Evolutionary conservation across 352 stramenopile species (phyloP).

Genomic region (Phytopythium oedochilum): DNA sequence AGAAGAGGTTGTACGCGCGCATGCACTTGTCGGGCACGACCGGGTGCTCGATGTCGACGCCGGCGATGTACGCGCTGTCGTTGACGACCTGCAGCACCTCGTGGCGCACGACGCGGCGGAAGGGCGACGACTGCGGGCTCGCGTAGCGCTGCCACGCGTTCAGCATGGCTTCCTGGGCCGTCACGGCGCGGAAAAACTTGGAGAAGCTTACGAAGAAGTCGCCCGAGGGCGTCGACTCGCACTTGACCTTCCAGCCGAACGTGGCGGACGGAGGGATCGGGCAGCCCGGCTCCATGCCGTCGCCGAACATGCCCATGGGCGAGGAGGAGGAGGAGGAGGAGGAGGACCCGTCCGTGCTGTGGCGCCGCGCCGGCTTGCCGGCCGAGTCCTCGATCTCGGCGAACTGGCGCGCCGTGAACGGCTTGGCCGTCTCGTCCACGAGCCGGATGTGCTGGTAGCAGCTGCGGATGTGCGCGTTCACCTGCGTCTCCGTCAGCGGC

Average conservation of each 20-base stretch:
- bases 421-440: slow-evolving; percentile 41
- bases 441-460: slow-evolving; percentile 55
- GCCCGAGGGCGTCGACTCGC: slow-evolving; percentile 27
- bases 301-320: slow-evolving; percentile 2
- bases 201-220: slow-evolving; percentile 49
- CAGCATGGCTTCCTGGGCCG: slow-evolving; percentile 36
- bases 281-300: slow-evolving; percentile 7
- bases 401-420: slow-evolving; percentile 26
- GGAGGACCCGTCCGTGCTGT: slow-evolving; percentile 3
- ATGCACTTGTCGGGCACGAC: slow-evolving; percentile 44
- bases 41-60: slow-evolving; percentile 39
- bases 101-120: slow-evolving; percentile 31
- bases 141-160: slow-evolving; percentile 27
- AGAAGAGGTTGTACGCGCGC: slow-evolving; percentile 38
- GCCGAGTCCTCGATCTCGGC: slow-evolving; percentile 12
- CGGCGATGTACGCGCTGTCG: slow-evolving; percentile 43
- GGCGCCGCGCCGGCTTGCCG: slow-evolving; percentile 1
- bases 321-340: too few species aligned
- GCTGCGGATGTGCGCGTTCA: slow-evolving; percentile 43
- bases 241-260: slow-evolving; percentile 47
- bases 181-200: slow-evolving; percentile 38
- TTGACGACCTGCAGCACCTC: slow-evolving; percentile 43
- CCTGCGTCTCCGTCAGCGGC: slow-evolving; percentile 47
- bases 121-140: slow-evolving; percentile 21
- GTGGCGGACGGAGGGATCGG: slow-evolving; percentile 41